Base-by-base conservation (phyloP, 2,329 filamentous ascomycete genomes). In the Coniochaeta sp. region DNA sequence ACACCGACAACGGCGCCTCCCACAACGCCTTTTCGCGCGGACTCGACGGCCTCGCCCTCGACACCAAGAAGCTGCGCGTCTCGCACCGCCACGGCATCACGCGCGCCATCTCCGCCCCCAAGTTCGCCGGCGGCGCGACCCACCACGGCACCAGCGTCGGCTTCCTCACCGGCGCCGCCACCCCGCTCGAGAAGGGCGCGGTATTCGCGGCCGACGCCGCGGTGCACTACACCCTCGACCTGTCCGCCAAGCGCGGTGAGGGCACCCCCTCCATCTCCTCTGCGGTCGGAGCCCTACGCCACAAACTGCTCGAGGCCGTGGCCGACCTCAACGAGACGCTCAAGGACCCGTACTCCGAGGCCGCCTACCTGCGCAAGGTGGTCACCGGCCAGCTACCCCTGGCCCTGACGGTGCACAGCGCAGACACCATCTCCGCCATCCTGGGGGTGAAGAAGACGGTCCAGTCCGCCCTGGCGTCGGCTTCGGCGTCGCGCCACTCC, bases 351-450 rank as follows among this genome's bases (percentile, higher is more conserved):
- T 83, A 76, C 66, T 78, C 78, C 0, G 81, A 84, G 66, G 70
- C 71, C 0, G 73, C 76, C 3, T 86, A 79, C 66, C 75, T 86
- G 22, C 77, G 73, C 62, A 76, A 77, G 65, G 85, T 88, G 0
- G 73, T 88, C 2, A 67, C 73, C 1, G 85, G 83, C 24, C 71
- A 79, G 2, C 67, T 81, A 1, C 78, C 85, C 0, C 76, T 89
- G 1, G 83, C 81, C 4, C 67, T 89, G 12, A 84, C 79, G 0
- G 81, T 81, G 12, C 82, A 89, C 67, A 86, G 81, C 62, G 86
- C 86, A 7, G 86, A 89, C 65, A 77, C 78, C 22, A 88, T 89
- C 62, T 81, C 84, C 2, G 73, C 83, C 0, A 70, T 85, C 1
- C 74, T 89, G n/a, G 74, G 76, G 26, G 72, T 89, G 63, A 89